Evolutionary conservation across 352 stramenopile genomes (phyloP), one percentile per base, ranked within the genome.

Genomic region (Phytophthora chlamydospora): DNA sequence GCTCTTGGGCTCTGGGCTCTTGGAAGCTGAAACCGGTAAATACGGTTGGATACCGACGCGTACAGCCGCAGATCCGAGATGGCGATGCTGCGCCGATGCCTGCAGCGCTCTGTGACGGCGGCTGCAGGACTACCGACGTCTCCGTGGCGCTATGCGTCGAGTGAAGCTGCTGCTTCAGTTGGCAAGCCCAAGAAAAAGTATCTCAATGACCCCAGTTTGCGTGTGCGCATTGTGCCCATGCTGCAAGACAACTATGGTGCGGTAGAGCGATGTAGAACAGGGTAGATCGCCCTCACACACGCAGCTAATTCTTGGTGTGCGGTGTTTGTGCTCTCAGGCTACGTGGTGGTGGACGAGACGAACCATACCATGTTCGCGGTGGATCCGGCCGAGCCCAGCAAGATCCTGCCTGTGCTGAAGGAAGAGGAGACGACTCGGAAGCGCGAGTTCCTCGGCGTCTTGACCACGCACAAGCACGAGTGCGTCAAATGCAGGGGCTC

Each of bases 401-500:
- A 77, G 62, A 89, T 95, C 56, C 29, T 93, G 32, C 46, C 76
- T 0, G 82, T 91, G 31, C 55, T 95, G 17, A 71, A 83, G 51
- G 84, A 95, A 62, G 84, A 95, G 47, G 81, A 91, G 31, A 66
- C 68, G 3, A 66, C 60, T 21, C 75, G 71, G 45, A 88, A 91
- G 38, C 84, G 86, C 29, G 68, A 87, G 51, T 92, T 95, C 39
- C 69, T 92, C 12, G 86, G 80, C 4, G 95, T 98, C 33, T 74
- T 98, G 29, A 98, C 91, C 17, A 98, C 94, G 2, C 94, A 98
- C 79, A 96, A 97, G 57, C 94, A 98, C 84, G 74, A 61, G 87
- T 95, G 81, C 44, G 81, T 74, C 3, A 9, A 17, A 31, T 24
- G 3, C 27, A 27, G 31, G 39, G 13, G 0, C 13, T 10, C 5